A percentile compares a stretch with the other conserved stretches of the same genome.
Conservation (phyloP, 164 flowering plant genomes). For the Tetracentron sinense region DNA sequence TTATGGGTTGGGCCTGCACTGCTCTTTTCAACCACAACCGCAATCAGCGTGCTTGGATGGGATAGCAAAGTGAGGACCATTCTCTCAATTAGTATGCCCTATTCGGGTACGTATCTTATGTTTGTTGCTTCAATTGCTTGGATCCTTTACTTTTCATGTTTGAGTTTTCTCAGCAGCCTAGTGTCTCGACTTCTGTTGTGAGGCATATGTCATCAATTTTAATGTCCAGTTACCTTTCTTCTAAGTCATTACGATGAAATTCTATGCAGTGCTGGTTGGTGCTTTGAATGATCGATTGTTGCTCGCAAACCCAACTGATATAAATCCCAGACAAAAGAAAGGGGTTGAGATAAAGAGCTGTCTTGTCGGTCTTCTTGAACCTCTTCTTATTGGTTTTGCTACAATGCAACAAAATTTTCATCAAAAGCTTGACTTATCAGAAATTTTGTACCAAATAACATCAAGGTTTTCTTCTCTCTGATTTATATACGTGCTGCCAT, state of each 20-base stretch:
- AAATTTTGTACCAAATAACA: constrained; percentile 89
- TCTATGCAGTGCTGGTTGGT: constrained; percentile 77
- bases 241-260: constrained; percentile 6
- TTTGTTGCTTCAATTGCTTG: neutral
- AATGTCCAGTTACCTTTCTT: neutral
- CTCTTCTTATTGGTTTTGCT: constrained; percentile 92
- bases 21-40: constrained; percentile 85
- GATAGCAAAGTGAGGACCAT: constrained; percentile 91
- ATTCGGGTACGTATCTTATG: constrained; percentile 49
- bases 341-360: constrained; percentile 84
- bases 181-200: neutral
- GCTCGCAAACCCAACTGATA: constrained; percentile 81
- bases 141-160: neutral
- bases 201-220: neutral
- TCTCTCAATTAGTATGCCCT: constrained; percentile 79
- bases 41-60: constrained; percentile 90
- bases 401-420: constrained; percentile 97
- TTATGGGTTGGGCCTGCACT: constrained; percentile 99
- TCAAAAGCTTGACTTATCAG: constrained; percentile 94
- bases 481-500: no score
- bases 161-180: neutral
- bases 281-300: constrained; percentile 90
- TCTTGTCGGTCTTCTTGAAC: constrained; percentile 98
- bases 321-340: constrained; percentile 88
- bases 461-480: constrained; percentile 59